phyloP scores from a whole-genome alignment of 768 basidiomycete species.

The Hygrophorus pudorinus region DNA sequence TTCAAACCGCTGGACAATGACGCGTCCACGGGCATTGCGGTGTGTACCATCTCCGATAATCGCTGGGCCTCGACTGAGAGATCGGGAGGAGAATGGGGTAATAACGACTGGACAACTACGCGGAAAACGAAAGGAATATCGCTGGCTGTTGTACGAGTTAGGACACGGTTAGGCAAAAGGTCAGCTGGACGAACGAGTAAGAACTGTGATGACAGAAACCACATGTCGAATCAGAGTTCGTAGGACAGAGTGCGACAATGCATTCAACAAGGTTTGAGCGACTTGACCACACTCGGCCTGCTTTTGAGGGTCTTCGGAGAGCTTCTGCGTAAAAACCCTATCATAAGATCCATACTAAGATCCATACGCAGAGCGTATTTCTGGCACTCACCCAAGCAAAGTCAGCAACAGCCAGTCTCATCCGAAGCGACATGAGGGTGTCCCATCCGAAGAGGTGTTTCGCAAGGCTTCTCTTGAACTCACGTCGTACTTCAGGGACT shows the following conservation, averaged over 20 bases:
- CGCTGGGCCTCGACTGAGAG: slow-evolving; percentile 25
- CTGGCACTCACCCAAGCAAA: slow-evolving; percentile 32
- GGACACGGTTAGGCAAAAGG: neutral
- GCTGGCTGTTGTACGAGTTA: slow-evolving; percentile 26
- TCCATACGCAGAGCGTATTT: neutral
- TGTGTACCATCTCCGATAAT: slow-evolving; percentile 20
- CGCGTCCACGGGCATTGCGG: slow-evolving; percentile 17
- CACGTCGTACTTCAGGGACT: slow-evolving; percentile 26
- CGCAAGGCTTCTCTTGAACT: slow-evolving; percentile 41
- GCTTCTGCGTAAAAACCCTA: slow-evolving; percentile 27
- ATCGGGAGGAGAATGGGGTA: slow-evolving; percentile 38
- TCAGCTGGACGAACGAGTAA: slow-evolving; percentile 17
- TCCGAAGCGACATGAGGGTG: slow-evolving; percentile 38
- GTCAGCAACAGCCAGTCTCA: slow-evolving; percentile 46
- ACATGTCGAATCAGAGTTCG: slow-evolving; percentile 51
- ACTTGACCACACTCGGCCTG: slow-evolving; percentile 39
- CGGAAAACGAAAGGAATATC: slow-evolving; percentile 62
- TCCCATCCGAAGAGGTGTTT: slow-evolving; percentile 58
- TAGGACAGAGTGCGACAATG: slow-evolving; percentile 44
- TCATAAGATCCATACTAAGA: too few species aligned
- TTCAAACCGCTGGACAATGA: slow-evolving; percentile 30
- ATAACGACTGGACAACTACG: slow-evolving; percentile 47
- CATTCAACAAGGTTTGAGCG: slow-evolving; percentile 39
- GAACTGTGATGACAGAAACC: slow-evolving; percentile 29
- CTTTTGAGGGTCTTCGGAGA: slow-evolving; percentile 30